Evolutionary conservation across 371 early-diverging fungal genomes (phyloP), one percentile per base, ranked within the genome.

Genomic region (Thermomucor indicae-seudaticae): DNA sequence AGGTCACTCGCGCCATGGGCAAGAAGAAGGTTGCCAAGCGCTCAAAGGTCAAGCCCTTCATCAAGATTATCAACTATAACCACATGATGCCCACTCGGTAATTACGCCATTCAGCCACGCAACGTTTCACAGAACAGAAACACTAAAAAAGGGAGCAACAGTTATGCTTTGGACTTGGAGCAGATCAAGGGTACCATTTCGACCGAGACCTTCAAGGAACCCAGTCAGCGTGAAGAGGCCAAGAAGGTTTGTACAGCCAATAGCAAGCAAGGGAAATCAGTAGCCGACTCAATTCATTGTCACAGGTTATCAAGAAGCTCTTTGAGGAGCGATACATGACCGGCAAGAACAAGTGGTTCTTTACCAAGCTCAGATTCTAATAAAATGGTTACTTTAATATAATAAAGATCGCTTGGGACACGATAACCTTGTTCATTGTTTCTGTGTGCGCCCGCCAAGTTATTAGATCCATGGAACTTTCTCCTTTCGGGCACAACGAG

Each of bases 321-420:
- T 88, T 97, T 67, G 86, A 97, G 84, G 91, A 95, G 79, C 74
- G 79, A 75, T 95, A 96, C 85, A 84, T 84, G 74, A 77, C 85
- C 60, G 98, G 98, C 70, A 95, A 96, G 90, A 95, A 93, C 92
- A 94, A 93, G 89, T 97, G 98, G 98, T 97, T 97, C 91, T 97
- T 97, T 86, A 86, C 89, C 80, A 97, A 97, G 90, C 94, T 97
- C 66, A 86, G 93, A 67, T 93, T 93, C 89, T 93, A 89, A 91
- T n/a, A n/a, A n/a, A n/a, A n/a, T n/a, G n/a, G n/a, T n/a, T n/a
- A n/a, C n/a, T n/a, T n/a, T n/a, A n/a, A n/a, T n/a, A n/a, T n/a
- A n/a, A n/a, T n/a, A n/a, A n/a, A n/a, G n/a, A n/a, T n/a, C n/a
- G n/a, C n/a, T n/a, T n/a, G n/a, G n/a, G n/a, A n/a, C n/a, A n/a